These are phyloP conservation scores for Trichoderma orchidacearum DNA, from an alignment of 495 filamentous ascomycete species.

Conservation along the genomic window DNA sequence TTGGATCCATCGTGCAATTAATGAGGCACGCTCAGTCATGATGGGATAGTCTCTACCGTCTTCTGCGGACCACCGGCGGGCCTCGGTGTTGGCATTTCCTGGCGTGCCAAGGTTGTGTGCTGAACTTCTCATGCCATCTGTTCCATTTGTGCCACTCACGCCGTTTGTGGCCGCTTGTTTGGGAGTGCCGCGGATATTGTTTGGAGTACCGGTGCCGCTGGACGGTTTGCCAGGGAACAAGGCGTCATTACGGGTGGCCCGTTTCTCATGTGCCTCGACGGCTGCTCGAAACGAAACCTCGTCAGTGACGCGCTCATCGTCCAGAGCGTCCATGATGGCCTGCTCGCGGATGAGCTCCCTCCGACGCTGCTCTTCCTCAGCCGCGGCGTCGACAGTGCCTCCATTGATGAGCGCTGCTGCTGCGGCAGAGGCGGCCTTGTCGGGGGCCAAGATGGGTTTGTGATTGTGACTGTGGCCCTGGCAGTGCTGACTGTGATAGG, in stretches of 20 bases:
- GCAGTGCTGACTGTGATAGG: conserved; percentile 13
- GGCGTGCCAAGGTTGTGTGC: no score
- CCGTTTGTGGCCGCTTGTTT: background rate
- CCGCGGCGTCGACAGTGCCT: conserved; percentile 16
- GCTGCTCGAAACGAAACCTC: conserved; percentile 49
- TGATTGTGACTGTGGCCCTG: background rate
- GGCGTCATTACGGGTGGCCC: conserved; percentile 28
- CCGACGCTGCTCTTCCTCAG: conserved; percentile 22
- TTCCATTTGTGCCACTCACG: background rate
- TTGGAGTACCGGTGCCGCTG: background rate
- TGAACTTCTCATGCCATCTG: no score
- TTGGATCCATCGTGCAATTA: conserved; percentile 51
- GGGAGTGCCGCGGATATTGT: background rate
- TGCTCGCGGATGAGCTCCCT: conserved; percentile 47
- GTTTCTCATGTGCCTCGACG: conserved; percentile 42
- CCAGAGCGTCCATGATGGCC: conserved; percentile 48
- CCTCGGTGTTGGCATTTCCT: conserved; percentile 7
- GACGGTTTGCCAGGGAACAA: background rate
- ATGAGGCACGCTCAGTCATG: conserved; percentile 51
- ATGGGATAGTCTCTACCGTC: conserved; percentile 56
- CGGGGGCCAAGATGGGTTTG: background rate
- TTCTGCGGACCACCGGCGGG: conserved; percentile 42
- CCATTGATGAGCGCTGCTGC: conserved; percentile 5
- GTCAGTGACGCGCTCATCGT: conserved; percentile 51
- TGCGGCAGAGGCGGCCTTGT: conserved; percentile 2